These are phyloP conservation scores for Coccomyxa subellipsoidea DNA, from an alignment of 163 green algal genomes.

Conservation along the genomic window DNA sequence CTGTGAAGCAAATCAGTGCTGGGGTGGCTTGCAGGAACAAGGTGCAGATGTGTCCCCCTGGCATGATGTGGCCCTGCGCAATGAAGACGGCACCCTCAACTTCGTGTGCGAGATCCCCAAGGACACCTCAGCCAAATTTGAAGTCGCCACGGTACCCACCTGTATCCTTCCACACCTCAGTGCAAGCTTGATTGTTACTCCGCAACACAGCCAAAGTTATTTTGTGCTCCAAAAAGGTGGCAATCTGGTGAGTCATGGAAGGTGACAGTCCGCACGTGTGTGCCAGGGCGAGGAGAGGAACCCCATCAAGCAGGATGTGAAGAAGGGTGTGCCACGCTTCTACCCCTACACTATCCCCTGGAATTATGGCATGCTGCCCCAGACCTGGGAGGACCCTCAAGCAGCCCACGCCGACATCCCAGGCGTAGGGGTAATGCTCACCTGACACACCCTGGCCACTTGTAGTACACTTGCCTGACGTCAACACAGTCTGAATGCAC, in stretches of 20 bases:
- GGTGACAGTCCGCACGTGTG: neutral
- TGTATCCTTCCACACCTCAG: too few species aligned
- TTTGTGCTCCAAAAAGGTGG: too few species aligned
- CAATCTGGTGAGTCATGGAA: too few species aligned
- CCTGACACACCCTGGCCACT: neutral
- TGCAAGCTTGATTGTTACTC: too few species aligned
- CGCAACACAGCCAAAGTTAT: too few species aligned
- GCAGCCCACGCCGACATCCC: slow-evolving; percentile 73
- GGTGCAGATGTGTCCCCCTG: slow-evolving; percentile 85
- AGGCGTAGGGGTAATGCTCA: slow-evolving; percentile 35
- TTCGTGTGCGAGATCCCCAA: slow-evolving; percentile 99
- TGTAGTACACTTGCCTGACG: too few species aligned
- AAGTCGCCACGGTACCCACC: slow-evolving; percentile 82
- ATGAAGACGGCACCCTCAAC: slow-evolving; percentile 82
- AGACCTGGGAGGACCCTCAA: slow-evolving; percentile 97
- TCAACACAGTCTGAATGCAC: too few species aligned
- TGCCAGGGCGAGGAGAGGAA: slow-evolving; percentile 83
- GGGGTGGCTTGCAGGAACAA: slow-evolving; percentile 14
- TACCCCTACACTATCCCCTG: slow-evolving; percentile 99
- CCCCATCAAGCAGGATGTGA: slow-evolving; percentile 99
- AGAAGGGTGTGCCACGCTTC: slow-evolving; percentile 98
- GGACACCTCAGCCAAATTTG: slow-evolving; percentile 96
- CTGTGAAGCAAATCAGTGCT: too few species aligned
- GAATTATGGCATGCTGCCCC: slow-evolving; percentile 96
- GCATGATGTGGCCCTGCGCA: slow-evolving; percentile 96